These are phyloP conservation scores for Dichotomocladium elegans DNA, from an alignment of 371 early-diverging fungal species.

Conservation along the genomic window DNA sequence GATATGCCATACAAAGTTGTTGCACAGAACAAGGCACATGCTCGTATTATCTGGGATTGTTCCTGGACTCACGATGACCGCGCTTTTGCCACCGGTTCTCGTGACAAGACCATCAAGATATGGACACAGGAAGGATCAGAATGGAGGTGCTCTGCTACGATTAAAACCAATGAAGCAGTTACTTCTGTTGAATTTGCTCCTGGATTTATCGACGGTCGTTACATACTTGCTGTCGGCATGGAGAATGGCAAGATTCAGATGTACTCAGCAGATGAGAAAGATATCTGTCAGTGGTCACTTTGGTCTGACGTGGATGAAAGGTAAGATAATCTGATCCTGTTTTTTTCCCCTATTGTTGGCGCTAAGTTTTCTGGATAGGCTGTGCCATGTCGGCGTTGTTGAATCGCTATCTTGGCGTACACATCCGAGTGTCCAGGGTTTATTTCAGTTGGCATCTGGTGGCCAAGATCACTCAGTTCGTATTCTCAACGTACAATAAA, in stretches of 20 bases:
- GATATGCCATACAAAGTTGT: conserved; percentile 53
- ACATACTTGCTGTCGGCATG: conserved; percentile 78
- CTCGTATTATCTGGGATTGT: conserved; percentile 93
- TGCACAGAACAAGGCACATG: conserved; percentile 76
- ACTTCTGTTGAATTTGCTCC: conserved; percentile 83
- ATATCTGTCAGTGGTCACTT: conserved; percentile 35
- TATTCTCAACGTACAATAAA: conserved; percentile 51
- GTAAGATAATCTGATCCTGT: no score
- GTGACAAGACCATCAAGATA: conserved; percentile 87
- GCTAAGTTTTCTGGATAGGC: no score
- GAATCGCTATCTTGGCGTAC: conserved; percentile 65
- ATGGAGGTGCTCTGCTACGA: conserved; percentile 46
- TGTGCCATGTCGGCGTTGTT: conserved; percentile 63
- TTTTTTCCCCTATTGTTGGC: no score
- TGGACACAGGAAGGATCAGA: conserved; percentile 52
- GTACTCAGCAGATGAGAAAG: conserved; percentile 22
- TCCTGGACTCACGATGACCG: conserved; percentile 76
- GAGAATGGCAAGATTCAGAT: conserved; percentile 76
- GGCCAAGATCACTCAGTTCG: conserved; percentile 78
- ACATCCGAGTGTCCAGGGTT: conserved; percentile 3
- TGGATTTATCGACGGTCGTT: conserved; percentile 31
- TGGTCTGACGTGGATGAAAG: conserved; percentile 40
- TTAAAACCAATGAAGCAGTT: conserved; percentile 72
- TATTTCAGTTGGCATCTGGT: conserved; percentile 61
- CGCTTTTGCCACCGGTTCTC: conserved; percentile 86